phyloP scores from a whole-genome alignment of 805 yeast genomes.

The Candida tammaniensis region DNA sequence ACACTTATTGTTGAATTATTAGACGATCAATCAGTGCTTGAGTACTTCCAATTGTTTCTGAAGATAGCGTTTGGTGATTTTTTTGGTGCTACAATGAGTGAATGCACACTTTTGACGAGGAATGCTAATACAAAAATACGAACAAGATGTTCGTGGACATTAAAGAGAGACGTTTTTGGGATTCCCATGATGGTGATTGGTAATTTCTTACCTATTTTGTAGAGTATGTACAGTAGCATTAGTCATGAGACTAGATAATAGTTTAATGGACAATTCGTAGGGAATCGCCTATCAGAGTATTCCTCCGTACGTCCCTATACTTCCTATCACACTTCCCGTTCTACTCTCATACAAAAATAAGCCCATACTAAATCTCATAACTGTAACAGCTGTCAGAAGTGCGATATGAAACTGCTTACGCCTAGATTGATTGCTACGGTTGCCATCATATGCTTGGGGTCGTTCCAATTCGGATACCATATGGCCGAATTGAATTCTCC shows the following conservation, averaged over 20 bases:
- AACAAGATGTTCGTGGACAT: slow-evolving; percentile 87
- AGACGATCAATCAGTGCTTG: slow-evolving; percentile 84
- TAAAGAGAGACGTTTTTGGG: slow-evolving; percentile 93
- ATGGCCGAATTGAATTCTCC: slow-evolving; percentile 95
- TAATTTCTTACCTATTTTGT: slow-evolving; percentile 78
- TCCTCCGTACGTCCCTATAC: too few relatives aligned
- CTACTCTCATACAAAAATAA: not conserved
- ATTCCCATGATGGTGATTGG: slow-evolving; percentile 97
- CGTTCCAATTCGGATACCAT: slow-evolving; percentile 91
- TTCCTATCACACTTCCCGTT: too few relatives aligned
- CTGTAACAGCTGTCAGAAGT: not conserved
- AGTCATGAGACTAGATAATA: not conserved
- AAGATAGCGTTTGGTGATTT: slow-evolving; percentile 89
- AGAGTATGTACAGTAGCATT: slow-evolving; percentile 9
- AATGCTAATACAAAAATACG: slow-evolving; percentile 52
- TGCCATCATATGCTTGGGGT: slow-evolving; percentile 66
- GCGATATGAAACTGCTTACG: slow-evolving; percentile 25
- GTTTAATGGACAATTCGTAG: too few relatives aligned
- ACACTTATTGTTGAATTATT: slow-evolving; percentile 78
- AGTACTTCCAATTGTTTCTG: slow-evolving; percentile 82
- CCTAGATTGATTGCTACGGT: slow-evolving; percentile 41
- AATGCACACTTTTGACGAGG: slow-evolving; percentile 72
- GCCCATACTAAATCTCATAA: not conserved
- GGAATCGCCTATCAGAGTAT: too few relatives aligned
- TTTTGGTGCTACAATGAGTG: slow-evolving; percentile 80